Percentiles rank a stretch among this genome's conserved stretches.
Conservation (phyloP, 208 protist species). For the Acanthamoeba lenticulata region DNA sequence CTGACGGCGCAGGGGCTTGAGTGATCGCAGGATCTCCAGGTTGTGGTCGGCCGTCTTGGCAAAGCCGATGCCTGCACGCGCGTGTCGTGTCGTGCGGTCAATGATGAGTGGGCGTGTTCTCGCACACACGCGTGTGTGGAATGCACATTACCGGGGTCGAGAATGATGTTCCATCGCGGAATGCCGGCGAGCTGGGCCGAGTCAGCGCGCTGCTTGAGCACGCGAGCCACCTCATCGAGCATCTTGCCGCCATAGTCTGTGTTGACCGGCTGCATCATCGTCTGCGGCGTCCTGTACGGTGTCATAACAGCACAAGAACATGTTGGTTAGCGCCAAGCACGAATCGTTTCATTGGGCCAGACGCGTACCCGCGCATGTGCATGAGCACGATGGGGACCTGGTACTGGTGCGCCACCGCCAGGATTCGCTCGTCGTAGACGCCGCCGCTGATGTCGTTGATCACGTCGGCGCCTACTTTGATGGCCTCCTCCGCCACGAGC, state of each 20-base stretch:
- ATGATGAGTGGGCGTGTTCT: background rate
- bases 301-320: background rate
- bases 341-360: too few relatives aligned
- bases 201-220: conserved; percentile 70
- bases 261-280: conserved; percentile 45
- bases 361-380: conserved; percentile 68
- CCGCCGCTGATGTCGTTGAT: conserved; percentile 82
- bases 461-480: conserved; percentile 73
- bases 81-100: background rate
- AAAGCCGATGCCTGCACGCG: conserved; percentile 71
- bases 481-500: conserved; percentile 47
- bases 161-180: conserved; percentile 80
- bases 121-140: background rate
- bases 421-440: conserved; percentile 70
- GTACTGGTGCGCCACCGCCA: conserved; percentile 65
- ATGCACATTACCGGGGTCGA: conserved; percentile 72
- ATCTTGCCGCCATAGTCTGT: conserved; percentile 21
- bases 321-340: background rate
- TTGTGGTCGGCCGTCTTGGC: conserved; percentile 77
- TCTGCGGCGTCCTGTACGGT: conserved; percentile 30
- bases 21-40: conserved; percentile 51
- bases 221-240: background rate
- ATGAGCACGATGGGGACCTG: conserved; percentile 73
- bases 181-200: conserved; percentile 65
- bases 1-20: background rate